These are phyloP conservation scores for Penicillium cataractarum DNA, from an alignment of 495 filamentous ascomycete species.

Conservation along the genomic window DNA sequence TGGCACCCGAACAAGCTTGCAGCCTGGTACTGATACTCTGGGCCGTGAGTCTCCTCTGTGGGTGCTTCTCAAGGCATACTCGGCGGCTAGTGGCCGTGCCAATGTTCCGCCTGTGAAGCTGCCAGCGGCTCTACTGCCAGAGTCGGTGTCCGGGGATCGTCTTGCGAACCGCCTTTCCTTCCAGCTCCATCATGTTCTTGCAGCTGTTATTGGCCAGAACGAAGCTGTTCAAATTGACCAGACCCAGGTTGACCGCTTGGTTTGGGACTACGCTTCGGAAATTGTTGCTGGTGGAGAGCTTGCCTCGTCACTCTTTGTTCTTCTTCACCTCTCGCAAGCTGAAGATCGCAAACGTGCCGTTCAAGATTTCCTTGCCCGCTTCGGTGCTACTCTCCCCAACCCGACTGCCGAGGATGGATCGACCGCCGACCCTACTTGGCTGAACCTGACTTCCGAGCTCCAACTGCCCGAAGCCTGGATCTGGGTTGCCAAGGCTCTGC, in stretches of 20 bases:
- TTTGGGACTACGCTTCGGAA: conserved; percentile 71
- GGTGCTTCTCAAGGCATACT: conserved; percentile 80
- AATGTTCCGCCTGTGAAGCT: conserved; percentile 32
- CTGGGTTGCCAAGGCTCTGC: conserved; percentile 83
- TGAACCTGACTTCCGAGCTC: conserved; percentile 59
- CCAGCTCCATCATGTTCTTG: conserved; percentile 68
- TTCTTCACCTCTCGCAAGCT: conserved; percentile 72
- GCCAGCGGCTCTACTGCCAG: conserved; percentile 44
- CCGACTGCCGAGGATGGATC: conserved; percentile 61
- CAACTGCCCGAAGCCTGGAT: conserved; percentile 77
- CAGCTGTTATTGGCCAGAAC: conserved; percentile 55
- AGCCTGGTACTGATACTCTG: conserved; percentile 47
- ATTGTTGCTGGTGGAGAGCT: conserved; percentile 70
- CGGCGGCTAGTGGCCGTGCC: conserved; percentile 44
- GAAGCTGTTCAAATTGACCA: conserved; percentile 39
- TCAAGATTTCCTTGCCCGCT: conserved; percentile 68
- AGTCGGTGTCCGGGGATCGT: conserved; percentile 65
- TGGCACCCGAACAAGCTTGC: conserved; percentile 52
- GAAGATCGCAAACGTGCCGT: conserved; percentile 66
- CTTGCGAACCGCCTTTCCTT: conserved; percentile 77
- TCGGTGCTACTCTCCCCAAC: conserved; percentile 45
- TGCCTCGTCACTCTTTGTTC: conserved; percentile 69
- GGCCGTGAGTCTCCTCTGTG: conserved; percentile 78
- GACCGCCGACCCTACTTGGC: conserved; percentile 48
- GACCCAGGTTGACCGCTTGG: conserved; percentile 62